Evolutionary conservation across 371 early-diverging fungal genomes (phyloP).

Genomic region (Syncephalis plumigaleata): DNA sequence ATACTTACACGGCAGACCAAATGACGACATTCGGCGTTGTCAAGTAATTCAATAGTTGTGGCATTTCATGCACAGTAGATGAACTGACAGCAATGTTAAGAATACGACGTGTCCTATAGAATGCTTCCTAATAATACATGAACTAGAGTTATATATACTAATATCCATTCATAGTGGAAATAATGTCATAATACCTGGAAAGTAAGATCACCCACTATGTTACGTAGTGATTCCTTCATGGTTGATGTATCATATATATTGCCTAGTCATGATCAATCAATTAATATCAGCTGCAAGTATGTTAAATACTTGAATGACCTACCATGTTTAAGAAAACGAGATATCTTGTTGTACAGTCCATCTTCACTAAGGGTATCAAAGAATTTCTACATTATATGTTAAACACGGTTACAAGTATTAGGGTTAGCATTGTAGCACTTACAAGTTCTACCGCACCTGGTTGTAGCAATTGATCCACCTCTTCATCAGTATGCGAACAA

Average conservation of each 20-base stretch:
- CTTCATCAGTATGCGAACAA: conserved; percentile 64
- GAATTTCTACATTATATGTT: conserved; percentile 12
- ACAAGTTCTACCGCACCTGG: too few relatives aligned
- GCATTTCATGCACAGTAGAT: conserved; percentile 59
- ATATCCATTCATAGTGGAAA: background rate
- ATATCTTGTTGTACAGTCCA: conserved; percentile 19
- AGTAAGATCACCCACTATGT: conserved; percentile 66
- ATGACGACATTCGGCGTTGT: conserved; percentile 76
- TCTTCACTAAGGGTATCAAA: conserved; percentile 22
- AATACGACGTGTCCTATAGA: conserved; percentile 48
- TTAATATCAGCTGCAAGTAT: background rate
- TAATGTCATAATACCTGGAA: conserved; percentile 27
- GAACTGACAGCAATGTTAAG: conserved; percentile 72
- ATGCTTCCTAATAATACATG: conserved; percentile 27
- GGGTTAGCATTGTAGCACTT: too few relatives aligned
- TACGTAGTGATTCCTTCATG: conserved; percentile 38
- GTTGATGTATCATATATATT: conserved; percentile 57
- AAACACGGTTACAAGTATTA: background rate
- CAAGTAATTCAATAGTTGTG: conserved; percentile 60
- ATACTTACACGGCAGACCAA: conserved; percentile 69
- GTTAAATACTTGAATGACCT: conserved; percentile 1
- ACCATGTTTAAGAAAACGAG: conserved; percentile 49
- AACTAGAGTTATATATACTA: background rate
- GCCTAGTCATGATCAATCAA: conserved; percentile 14
- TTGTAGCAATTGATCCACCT: conserved; percentile 19